Conservation (phyloP, 2,329 filamentous ascomycete genomes). For the Aureobasidium sp. region DNA sequence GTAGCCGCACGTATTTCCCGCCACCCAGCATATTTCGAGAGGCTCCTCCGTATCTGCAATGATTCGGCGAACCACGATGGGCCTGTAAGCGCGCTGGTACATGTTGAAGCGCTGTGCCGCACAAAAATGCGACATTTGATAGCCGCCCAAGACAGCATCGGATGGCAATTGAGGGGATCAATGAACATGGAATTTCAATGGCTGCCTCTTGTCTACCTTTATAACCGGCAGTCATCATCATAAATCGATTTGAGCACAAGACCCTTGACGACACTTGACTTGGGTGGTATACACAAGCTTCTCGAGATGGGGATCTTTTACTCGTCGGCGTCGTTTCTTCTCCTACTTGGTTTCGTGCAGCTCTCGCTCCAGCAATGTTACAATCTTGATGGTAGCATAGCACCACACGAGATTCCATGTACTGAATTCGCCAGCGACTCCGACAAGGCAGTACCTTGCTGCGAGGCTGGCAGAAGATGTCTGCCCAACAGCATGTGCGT, state of each 20-base stretch:
- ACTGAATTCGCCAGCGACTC: background rate
- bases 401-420: background rate
- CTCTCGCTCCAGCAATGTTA: background rate
- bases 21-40: background rate
- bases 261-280: background rate
- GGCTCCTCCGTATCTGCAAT: background rate
- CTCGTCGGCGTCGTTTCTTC: background rate
- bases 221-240: background rate
- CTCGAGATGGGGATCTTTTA: background rate
- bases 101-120: background rate
- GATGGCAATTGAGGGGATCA: background rate
- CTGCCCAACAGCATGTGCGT: background rate
- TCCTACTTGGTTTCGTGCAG: background rate
- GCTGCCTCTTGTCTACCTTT: too few species aligned
- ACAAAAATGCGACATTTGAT: background rate
- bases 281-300: background rate
- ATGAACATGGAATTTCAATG: background rate
- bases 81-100: background rate
- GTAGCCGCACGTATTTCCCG: background rate
- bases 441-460: background rate
- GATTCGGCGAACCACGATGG: background rate
- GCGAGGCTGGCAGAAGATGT: background rate
- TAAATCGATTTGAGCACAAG: background rate
- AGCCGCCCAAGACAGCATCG: background rate
- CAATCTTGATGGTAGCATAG: background rate